Base-by-base conservation (phyloP, 2,329 filamentous ascomycete species). In the Fusarium concolor region DNA sequence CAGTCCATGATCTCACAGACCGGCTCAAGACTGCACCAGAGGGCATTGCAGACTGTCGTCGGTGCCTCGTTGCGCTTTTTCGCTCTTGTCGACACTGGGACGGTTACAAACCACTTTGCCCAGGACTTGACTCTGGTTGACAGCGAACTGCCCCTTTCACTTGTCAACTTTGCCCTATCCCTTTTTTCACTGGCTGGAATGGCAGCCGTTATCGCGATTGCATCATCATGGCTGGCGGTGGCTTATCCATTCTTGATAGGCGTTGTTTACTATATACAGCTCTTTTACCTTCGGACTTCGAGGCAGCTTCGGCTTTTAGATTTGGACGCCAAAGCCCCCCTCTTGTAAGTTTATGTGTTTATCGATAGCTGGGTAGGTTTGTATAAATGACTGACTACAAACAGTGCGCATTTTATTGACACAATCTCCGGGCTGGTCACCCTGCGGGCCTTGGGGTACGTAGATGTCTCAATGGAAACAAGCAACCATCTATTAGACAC, bases 261-360 rank as follows among this genome's bases (percentile, higher is more conserved):
- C 2, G 62, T 82, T 0, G 64, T 88, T 2, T 88, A 83, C 51
- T 55, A 78, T 4, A 74, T 89, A 2, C 86, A 88, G 65, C 82
- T 80, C 42, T 80, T 87, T 52, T 89, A 90, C 68, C 80, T 90
- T 2, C 80, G 84, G 1, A 89, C 87, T 0, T 88, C 86, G 0
- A 79, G 87, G 1, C 87, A 89, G 72, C 75, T 90, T 5, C 81
- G 87, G 41, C 79, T 87, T 15, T 72, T 90, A 20, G 87, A 89
- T 45, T 79, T 90, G 5, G 87, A 89, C 70, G 81, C 83, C 3
- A 88, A 88, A 62, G 82, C 82, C 1, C 86, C 86, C 1, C 76
- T 89, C 0, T 88, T 86, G 73, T 75, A 20, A 66, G 65, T 55
- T 35, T 24, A 24, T 24, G 22, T 24, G 4, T 24, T 24, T 24